Evolutionary conservation across 2,329 filamentous ascomycete species (phyloP).

Genomic region (Torrubiellomyces zombiae): DNA sequence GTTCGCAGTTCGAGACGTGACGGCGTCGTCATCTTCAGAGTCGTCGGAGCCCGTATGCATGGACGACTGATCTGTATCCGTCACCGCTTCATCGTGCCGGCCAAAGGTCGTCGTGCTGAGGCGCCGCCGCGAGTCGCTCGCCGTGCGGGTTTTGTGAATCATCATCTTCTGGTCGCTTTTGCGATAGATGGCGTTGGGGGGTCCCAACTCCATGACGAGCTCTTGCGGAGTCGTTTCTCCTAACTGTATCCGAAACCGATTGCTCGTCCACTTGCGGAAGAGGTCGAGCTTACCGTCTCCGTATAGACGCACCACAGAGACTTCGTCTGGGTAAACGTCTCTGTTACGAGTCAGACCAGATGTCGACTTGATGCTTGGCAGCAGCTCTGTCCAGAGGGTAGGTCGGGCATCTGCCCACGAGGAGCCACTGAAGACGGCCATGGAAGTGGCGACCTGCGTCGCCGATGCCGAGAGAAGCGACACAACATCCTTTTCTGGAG

Average conservation of each 20-base stretch:
- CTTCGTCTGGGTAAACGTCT: constrained; percentile 73
- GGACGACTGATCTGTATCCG: constrained; percentile 62
- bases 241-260: constrained; percentile 54
- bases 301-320: constrained; percentile 63
- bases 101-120: constrained; percentile 25
- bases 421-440: constrained; percentile 80
- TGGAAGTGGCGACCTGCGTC: constrained; percentile 61
- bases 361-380: constrained; percentile 59
- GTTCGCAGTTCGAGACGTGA: constrained; percentile 37
- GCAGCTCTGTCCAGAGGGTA: constrained; percentile 56
- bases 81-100: constrained; percentile 39
- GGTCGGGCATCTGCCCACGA: constrained; percentile 78
- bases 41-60: constrained; percentile 56
- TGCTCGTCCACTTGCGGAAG: constrained; percentile 50
- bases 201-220: constrained; percentile 74
- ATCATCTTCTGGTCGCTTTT: constrained; percentile 82
- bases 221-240: constrained; percentile 87
- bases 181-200: constrained; percentile 84
- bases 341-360: constrained; percentile 52
- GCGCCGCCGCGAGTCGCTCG: constrained; percentile 32
- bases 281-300: constrained; percentile 68
- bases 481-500: constrained; percentile 64
- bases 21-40: constrained; percentile 37
- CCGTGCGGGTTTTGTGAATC: constrained; percentile 53
- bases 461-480: constrained; percentile 66